These are phyloP conservation scores for Colletotrichum incanum DNA, from an alignment of 2,329 filamentous ascomycete species.

Conservation along the genomic window DNA sequence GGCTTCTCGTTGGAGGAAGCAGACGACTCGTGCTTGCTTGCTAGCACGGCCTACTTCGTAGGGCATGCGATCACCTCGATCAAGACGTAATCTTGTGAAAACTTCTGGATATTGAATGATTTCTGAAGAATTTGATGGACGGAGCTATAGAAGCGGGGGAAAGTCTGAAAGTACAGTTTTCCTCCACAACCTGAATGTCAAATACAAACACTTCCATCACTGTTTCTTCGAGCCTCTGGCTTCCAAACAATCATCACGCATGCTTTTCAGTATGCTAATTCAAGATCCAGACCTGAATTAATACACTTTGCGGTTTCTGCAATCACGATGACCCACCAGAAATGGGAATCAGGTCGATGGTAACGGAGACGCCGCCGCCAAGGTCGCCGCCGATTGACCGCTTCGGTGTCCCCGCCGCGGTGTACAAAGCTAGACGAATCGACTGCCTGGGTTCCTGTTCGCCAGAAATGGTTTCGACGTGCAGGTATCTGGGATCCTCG, in stretches of 20 bases:
- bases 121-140: neutral
- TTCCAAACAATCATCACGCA: neutral
- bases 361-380: slow-evolving; percentile 20
- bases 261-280: neutral
- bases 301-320: neutral
- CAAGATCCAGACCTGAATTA: no score
- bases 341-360: slow-evolving; percentile 26
- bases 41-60: neutral
- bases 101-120: no score
- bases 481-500: slow-evolving; percentile 29
- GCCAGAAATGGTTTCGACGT: slow-evolving; percentile 12
- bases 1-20: neutral
- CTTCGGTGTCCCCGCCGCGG: slow-evolving; percentile 14
- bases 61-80: no score
- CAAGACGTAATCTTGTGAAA: no score
- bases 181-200: neutral
- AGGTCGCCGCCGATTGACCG: slow-evolving; percentile 36
- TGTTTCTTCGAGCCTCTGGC: neutral
- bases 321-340: slow-evolving; percentile 8
- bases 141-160: neutral
- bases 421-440: slow-evolving; percentile 27
- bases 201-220: neutral
- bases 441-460: neutral
- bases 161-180: neutral
- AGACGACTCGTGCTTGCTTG: neutral